Conservation (phyloP, 441 rosid genomes). For the Melastoma candidum region DNA sequence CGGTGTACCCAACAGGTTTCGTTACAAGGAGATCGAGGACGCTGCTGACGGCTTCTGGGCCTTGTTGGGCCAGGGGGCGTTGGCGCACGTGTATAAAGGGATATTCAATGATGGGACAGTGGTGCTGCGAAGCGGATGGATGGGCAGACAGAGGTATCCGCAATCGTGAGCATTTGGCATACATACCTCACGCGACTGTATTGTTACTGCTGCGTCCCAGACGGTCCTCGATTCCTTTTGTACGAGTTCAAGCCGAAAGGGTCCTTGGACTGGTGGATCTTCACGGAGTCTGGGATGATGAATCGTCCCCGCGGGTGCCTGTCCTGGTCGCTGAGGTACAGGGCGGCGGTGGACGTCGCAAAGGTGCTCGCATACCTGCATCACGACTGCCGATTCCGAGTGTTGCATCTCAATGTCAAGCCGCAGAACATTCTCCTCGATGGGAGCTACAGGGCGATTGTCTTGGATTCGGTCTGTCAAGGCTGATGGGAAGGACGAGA, state of each 20-base stretch:
- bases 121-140: no score
- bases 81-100: slow-evolving; percentile 23
- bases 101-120: no score
- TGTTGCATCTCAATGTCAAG: slow-evolving; percentile 66
- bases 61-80: slow-evolving; percentile 54
- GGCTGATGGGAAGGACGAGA: slow-evolving; percentile 46
- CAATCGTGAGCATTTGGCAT: slow-evolving; percentile 80
- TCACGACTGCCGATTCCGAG: slow-evolving; percentile 65
- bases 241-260: slow-evolving; percentile 61
- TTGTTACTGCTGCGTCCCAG: slow-evolving; percentile 41
- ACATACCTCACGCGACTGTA: slow-evolving; percentile 51
- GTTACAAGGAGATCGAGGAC: slow-evolving; percentile 55
- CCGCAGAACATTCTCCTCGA: slow-evolving; percentile 20
- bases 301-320: slow-evolving; percentile 40
- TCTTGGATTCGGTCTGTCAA: slow-evolving; percentile 69
- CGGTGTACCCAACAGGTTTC: slow-evolving; percentile 55
- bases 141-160: slow-evolving; percentile 48
- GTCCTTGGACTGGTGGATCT: slow-evolving; percentile 73
- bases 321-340: slow-evolving; percentile 61
- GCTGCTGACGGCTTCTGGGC: slow-evolving; percentile 59
- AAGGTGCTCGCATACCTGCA: slow-evolving; percentile 71
- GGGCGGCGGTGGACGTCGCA: slow-evolving; percentile 67
- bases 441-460: slow-evolving; percentile 53
- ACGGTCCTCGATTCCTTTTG: slow-evolving; percentile 45
- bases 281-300: slow-evolving; percentile 18